Evolutionary conservation across 2,329 filamentous ascomycete species (phyloP).

Genomic region (Gnomoniopsis sp.): DNA sequence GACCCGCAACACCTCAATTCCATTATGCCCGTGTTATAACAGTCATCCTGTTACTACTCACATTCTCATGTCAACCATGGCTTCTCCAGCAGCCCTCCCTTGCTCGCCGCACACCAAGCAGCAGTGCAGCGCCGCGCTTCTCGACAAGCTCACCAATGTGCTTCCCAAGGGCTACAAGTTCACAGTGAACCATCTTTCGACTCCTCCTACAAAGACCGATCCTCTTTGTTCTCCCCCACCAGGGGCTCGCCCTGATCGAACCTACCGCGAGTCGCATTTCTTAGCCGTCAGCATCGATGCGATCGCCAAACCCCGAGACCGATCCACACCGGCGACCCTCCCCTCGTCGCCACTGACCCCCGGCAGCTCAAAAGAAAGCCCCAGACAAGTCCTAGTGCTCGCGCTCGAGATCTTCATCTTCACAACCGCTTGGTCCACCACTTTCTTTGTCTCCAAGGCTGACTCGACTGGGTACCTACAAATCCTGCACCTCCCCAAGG

Average conservation of each 20-base stretch:
- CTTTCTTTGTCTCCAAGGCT: conserved; percentile 92
- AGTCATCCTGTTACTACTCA: background rate
- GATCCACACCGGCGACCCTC: conserved; percentile 4
- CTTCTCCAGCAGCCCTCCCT: conserved; percentile 15
- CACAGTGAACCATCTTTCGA: conserved; percentile 81
- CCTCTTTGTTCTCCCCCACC: conserved; percentile 79
- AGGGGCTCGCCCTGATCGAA: conserved; percentile 67
- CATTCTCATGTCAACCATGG: conserved; percentile 19
- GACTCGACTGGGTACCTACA: conserved; percentile 89
- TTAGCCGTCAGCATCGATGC: conserved; percentile 48
- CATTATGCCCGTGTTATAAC: background rate
- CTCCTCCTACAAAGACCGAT: conserved; percentile 69
- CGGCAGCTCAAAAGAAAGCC: conserved; percentile 24
- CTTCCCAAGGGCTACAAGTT: conserved; percentile 57
- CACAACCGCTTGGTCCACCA: conserved; percentile 74
- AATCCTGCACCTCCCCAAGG: conserved; percentile 59
- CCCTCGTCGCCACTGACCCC: conserved; percentile 18
- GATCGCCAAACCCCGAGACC: conserved; percentile 11
- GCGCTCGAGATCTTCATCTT: conserved; percentile 88
- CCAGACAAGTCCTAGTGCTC: conserved; percentile 64
- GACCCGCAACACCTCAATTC: background rate
- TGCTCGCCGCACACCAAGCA: conserved; percentile 15
- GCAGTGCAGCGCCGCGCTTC: conserved; percentile 28
- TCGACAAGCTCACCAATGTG: conserved; percentile 41
- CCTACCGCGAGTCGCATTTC: conserved; percentile 84